These are phyloP conservation scores for Salpingoeca rosetta DNA, from an alignment of 78 protist species.

Conservation along the genomic window DNA sequence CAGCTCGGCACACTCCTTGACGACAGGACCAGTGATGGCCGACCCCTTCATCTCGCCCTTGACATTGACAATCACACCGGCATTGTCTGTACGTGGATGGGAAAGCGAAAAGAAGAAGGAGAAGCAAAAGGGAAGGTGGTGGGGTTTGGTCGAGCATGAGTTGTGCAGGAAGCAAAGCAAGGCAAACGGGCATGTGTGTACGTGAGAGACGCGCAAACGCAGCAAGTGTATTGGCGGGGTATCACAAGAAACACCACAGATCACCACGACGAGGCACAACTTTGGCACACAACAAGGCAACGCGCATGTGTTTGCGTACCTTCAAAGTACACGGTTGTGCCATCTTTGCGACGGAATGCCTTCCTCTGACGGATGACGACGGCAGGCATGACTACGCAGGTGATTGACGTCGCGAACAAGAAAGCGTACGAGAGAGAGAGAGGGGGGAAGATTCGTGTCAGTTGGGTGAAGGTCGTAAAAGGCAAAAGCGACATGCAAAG, in stretches of 20 bases:
- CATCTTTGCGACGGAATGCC: conserved; percentile 91
- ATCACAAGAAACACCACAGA: not conserved
- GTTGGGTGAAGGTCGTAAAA: no score
- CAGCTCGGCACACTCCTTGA: conserved; percentile 97
- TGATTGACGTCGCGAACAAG: not conserved
- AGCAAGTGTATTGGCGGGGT: not conserved
- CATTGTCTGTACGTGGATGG: conserved; percentile 86
- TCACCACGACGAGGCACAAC: not conserved
- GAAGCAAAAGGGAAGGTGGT: no score
- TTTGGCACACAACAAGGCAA: not conserved
- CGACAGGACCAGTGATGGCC: conserved; percentile 97
- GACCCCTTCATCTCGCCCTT: conserved; percentile 99
- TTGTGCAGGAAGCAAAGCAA: not conserved
- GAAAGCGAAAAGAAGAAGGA: not conserved
- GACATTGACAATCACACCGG: conserved; percentile 96
- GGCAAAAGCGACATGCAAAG: no score
- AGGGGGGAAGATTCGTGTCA: no score
- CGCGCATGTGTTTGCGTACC: conserved; percentile 2
- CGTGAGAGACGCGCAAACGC: not conserved
- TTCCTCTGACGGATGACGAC: conserved; percentile 96
- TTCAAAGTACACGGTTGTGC: conserved; percentile 90
- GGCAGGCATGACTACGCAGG: conserved; percentile 65
- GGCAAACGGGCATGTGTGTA: not conserved
- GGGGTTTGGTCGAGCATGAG: no score
- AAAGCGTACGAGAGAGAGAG: not conserved